Conservation (phyloP, 345 rosid species). For the Populus euphratica region DNA sequence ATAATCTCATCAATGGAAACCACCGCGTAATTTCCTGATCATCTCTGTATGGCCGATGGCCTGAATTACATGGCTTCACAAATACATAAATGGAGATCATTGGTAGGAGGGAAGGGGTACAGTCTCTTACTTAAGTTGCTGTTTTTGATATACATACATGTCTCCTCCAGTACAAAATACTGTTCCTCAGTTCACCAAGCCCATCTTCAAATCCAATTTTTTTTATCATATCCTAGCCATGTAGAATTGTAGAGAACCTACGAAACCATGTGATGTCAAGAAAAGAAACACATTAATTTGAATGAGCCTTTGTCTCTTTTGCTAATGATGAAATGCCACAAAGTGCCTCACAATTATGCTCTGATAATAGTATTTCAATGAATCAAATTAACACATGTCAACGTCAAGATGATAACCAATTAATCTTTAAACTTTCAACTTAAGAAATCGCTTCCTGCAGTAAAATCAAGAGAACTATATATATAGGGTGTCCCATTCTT, state of each 20-base stretch:
- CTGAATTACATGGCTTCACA: neutral
- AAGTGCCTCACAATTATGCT: neutral
- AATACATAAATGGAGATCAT: neutral
- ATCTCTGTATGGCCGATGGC: neutral
- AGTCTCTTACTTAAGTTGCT: neutral
- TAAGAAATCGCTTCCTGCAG: too few relatives aligned
- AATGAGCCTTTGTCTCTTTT: neutral
- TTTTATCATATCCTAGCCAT: too few relatives aligned
- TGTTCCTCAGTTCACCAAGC: neutral
- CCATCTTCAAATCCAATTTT: neutral
- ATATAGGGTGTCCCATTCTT: neutral
- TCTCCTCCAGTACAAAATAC: neutral
- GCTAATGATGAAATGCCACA: neutral
- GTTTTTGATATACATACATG: neutral
- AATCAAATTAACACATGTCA: neutral
- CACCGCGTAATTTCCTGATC: slow-evolving; percentile 13
- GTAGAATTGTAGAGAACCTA: neutral
- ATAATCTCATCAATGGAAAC: neutral
- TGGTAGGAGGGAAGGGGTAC: neutral
- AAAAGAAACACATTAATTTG: neutral
- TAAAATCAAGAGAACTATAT: neutral
- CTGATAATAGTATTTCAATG: neutral
- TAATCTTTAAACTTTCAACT: too few relatives aligned
- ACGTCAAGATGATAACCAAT: neutral
- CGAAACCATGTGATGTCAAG: neutral